Evolutionary conservation across 176 grass and related monocot species (phyloP).

Genomic region (sorghum (Sorghum bicolor)): DNA sequence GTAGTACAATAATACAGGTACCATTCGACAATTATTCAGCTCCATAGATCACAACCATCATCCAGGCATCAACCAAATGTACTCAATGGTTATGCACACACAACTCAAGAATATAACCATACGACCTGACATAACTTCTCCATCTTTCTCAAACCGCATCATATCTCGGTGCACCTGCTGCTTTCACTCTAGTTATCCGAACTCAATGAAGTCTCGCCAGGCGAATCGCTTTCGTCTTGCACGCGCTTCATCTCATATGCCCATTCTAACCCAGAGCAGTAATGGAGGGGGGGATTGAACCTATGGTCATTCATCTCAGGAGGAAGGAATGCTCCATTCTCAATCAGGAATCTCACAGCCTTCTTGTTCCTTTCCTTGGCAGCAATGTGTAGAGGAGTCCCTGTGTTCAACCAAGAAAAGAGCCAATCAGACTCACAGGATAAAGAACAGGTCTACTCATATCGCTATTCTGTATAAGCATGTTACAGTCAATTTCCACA

Average conservation of each 20-base stretch:
- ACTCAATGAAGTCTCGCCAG: conserved; percentile 37
- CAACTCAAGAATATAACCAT: background rate
- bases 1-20: background rate
- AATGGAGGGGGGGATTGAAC: conserved; percentile 96
- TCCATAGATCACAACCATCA: background rate
- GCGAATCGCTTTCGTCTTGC: conserved; percentile 44
- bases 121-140: background rate
- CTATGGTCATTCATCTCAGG: conserved; percentile 88
- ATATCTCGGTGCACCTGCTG: background rate
- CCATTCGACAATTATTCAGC: background rate
- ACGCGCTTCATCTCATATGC: conserved; percentile 89
- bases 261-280: conserved; percentile 95
- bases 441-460: background rate
- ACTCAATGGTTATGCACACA: background rate
- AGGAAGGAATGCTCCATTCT: conserved; percentile 91
- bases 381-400: conserved; percentile 94
- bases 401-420: conserved; percentile 31
- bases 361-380: conserved; percentile 94
- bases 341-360: conserved; percentile 77
- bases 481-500: background rate
- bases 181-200: conserved; percentile 40
- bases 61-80: background rate
- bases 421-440: background rate
- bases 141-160: background rate
- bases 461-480: background rate